phyloP scores from a whole-genome alignment of 495 filamentous ascomycete genomes.

The Massariosphaeria phaeospora region DNA sequence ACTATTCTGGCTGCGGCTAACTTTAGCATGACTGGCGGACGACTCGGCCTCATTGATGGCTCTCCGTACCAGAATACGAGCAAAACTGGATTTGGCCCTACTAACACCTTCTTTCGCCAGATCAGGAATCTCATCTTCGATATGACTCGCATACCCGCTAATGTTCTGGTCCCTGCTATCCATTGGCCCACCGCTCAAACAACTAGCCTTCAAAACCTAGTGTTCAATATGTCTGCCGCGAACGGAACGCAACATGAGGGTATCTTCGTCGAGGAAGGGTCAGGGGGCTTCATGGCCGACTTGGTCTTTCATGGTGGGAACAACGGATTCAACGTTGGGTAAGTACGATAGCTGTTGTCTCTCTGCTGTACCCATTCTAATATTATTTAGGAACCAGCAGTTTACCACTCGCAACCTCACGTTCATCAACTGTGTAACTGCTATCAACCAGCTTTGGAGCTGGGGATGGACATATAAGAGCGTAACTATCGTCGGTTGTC shows the following conservation, averaged over 20 bases:
- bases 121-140: conserved; percentile 75
- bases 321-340: conserved; percentile 59
- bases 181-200: conserved; percentile 72
- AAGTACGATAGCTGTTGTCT: no score
- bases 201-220: conserved; percentile 72
- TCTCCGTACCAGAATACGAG: conserved; percentile 33
- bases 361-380: no score
- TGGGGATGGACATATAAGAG: conserved; percentile 57
- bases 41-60: conserved; percentile 59
- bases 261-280: conserved; percentile 75
- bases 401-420: conserved; percentile 71
- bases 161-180: conserved; percentile 55
- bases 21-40: conserved; percentile 50
- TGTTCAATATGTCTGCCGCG: conserved; percentile 65
- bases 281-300: conserved; percentile 63
- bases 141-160: conserved; percentile 56
- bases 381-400: conserved; percentile 80
- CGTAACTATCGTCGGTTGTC: conserved; percentile 37
- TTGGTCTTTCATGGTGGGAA: conserved; percentile 67
- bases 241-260: conserved; percentile 74
- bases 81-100: conserved; percentile 42
- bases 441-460: conserved; percentile 56
- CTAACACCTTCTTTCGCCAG: conserved; percentile 74
- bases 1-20: conserved; percentile 59
- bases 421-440: conserved; percentile 59